Evolutionary conservation across 202 grass and related monocot species (phyloP), one percentile per base, ranked within the genome.

Genomic region (Setaria italica): DNA sequence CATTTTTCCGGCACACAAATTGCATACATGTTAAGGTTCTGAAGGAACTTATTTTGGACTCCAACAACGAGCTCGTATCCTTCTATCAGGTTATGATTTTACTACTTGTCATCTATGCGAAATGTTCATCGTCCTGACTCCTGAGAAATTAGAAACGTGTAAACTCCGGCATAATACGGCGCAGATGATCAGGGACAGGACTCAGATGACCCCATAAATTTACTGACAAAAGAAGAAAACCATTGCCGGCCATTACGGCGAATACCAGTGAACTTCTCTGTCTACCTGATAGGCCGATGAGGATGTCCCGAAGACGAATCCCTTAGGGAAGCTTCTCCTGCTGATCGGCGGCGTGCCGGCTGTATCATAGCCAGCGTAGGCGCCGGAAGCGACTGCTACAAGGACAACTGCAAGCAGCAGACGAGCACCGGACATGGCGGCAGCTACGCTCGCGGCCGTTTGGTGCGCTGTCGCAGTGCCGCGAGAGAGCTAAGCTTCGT

Each of bases 291-390:
- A 94, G 32, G 94, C 68, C 3, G 94, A 81, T 20, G 89, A 89
- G n/a, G 91, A 80, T 8, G 94, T 87, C 47, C 94, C 94, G 29
- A 97, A 97, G 81, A 93, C 16, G 80, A 97, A 97, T 3, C 87
- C 91, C 39, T 79, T 9, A 6, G 94, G 94, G 55, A 97, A 97
- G 85, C 80, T 72, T 15, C 25, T 85, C 78, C 91, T 72, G 32
- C 63, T 60, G 60, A 89, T 42, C 45, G 32, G 32, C 68, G 8
- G 78, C 33, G 60, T 76, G 42, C 15, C n/a, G 56, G 56, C 56
- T 25, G 56, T 20, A 25, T 59, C 56, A 6, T 54, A 7, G 15
- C 15, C 16, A 56, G 17, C 53, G 19, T 56, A 20, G 56, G 56
- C 56, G 20, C 56, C 20, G 20, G 56, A 59, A 59, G 56, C 56